Percentiles rank a stretch among this genome's conserved stretches.
phyloP scores from a whole-genome alignment of 225 moss, liverwort and hornwort genomes.

The Asterella californica region DNA sequence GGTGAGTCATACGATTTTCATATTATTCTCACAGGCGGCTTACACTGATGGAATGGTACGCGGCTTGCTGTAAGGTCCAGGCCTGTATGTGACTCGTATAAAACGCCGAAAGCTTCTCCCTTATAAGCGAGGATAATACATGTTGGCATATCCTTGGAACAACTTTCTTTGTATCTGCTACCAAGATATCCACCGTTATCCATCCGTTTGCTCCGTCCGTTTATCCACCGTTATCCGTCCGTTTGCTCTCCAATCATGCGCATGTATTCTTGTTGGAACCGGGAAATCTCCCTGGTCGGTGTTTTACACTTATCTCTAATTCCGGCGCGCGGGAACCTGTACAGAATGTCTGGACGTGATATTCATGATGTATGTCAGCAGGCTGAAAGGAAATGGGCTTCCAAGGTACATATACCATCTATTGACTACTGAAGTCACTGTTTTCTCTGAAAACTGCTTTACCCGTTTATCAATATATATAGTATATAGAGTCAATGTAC shows the following conservation, averaged over 20 bases:
- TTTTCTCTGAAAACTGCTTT: neutral
- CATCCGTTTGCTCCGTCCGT: no score
- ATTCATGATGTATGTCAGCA: slow-evolving; percentile 81
- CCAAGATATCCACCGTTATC: neutral
- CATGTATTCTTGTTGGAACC: neutral
- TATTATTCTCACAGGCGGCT: neutral
- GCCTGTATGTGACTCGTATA: neutral
- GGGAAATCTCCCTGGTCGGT: neutral
- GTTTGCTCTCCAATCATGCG: no score
- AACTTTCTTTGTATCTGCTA: neutral
- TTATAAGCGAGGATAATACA: neutral
- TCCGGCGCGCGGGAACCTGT: neutral
- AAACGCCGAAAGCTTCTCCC: neutral
- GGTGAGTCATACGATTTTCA: slow-evolving; percentile 27
- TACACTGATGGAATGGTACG: neutral
- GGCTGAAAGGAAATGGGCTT: slow-evolving; percentile 83
- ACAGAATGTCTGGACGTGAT: slow-evolving; percentile 83
- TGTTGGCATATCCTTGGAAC: neutral
- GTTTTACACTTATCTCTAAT: neutral
- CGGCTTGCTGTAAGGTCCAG: neutral
- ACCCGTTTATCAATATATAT: no score
- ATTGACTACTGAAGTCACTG: neutral
- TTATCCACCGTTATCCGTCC: no score
- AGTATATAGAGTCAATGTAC: no score
- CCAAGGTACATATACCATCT: slow-evolving; percentile 54